These are phyloP conservation scores for Blastobotrys capitulatus DNA, from an alignment of 1,139 yeast species.

Conservation along the genomic window DNA sequence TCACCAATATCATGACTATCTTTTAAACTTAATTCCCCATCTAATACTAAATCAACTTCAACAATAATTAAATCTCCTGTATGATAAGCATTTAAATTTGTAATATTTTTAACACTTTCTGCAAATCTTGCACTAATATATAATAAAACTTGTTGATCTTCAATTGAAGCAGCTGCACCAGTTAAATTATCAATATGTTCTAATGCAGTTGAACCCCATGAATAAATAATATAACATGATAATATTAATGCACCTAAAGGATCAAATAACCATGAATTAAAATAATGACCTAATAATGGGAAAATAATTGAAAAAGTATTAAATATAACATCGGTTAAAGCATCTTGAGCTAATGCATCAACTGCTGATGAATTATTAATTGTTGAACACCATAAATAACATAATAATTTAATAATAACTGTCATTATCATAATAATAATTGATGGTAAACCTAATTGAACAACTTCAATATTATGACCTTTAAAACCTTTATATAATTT, in stretches of 20 bases:
- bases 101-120: slow-evolving; percentile 57
- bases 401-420: slow-evolving; percentile 51
- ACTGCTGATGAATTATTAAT: slow-evolving; percentile 58
- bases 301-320: slow-evolving; percentile 63
- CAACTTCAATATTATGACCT: slow-evolving; percentile 30
- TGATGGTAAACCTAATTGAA: slow-evolving; percentile 50
- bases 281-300: slow-evolving; percentile 54
- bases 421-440: slow-evolving; percentile 58
- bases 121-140: slow-evolving; percentile 68
- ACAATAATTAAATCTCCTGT: slow-evolving; percentile 74
- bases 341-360: slow-evolving; percentile 78
- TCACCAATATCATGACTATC: slow-evolving; percentile 81
- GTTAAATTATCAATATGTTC: slow-evolving; percentile 72
- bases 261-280: slow-evolving; percentile 65
- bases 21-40: slow-evolving; percentile 47
- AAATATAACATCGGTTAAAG: slow-evolving; percentile 70
- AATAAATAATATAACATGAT: slow-evolving; percentile 54
- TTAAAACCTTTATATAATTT: slow-evolving; percentile 27
- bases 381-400: slow-evolving; percentile 62
- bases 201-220: slow-evolving; percentile 58
- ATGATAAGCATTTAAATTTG: slow-evolving; percentile 67
- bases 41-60: slow-evolving; percentile 67
- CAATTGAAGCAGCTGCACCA: slow-evolving; percentile 62
- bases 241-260: slow-evolving; percentile 65
- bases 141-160: slow-evolving; percentile 59